Base-by-base conservation (phyloP, 768 basidiomycete species). In the Pholiota conissans region DNA sequence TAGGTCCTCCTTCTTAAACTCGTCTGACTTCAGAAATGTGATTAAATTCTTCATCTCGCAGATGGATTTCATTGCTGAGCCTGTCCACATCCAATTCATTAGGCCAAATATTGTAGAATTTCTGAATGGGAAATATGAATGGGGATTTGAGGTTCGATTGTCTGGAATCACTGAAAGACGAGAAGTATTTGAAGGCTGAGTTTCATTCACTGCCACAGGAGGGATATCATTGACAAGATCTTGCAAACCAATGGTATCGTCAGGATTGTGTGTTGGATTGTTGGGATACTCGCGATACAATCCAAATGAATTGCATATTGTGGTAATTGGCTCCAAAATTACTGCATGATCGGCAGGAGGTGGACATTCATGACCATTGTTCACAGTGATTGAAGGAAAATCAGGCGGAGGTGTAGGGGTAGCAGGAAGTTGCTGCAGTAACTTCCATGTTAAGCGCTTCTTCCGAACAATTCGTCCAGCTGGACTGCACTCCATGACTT, bases 21-120 rank as follows among this genome's bases (percentile, higher is more conserved):
- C 40, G 30, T 63, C 60, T 3, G 58, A 60, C 37, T 61, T 59
- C 2, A 67, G 53, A 48, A 65, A 60, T 8, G 51, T 30, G 8
- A 67, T 28, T 0, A 69, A 60, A 3, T 52, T 4, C 0, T 18
- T 56, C 8, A 61, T 22, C 22, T 65, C 63, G 0, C 9, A 35
- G 1, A 61, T 32, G 0, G 59, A 62, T 40, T 67, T 69, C 40
- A 53, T 55, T 8, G 55, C 32, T 3, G 63, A 61, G 1, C 67
- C 63, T 4, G 56, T 63, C 65, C 60, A 65, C 58, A 63, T 63
- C 66, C 66, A 67, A 28, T 61, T 52, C 58, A 63, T 63, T 7
- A 67, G 48, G 5, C 66, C 62, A 28, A 56, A 61, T 5, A 55
- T 40, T 14, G 60, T 61, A 2, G 57, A 59, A 22, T 63, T 63